These are phyloP conservation scores for Musa acuminata DNA, from an alignment of 176 grass and related monocot species.

Conservation along the genomic window DNA sequence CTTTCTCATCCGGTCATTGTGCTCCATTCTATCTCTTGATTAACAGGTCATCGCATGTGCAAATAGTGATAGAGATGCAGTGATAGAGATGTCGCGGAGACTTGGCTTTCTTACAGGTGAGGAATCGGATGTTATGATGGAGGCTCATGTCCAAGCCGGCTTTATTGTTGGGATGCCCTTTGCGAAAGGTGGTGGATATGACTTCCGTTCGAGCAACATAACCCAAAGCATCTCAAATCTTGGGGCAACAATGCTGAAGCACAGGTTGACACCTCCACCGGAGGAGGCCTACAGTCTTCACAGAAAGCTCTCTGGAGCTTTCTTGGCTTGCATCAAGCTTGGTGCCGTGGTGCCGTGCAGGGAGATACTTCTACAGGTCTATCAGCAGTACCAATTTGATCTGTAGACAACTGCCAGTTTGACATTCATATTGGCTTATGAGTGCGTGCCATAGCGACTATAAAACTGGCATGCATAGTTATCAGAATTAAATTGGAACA, in stretches of 20 bases:
- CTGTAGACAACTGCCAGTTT: no score
- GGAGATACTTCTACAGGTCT: constrained; percentile 57
- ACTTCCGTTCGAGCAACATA: constrained; percentile 73
- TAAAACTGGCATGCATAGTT: no score
- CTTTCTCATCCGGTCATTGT: background rate
- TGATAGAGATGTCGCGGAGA: constrained; percentile 69
- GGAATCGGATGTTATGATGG: constrained; percentile 76
- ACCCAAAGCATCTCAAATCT: constrained; percentile 69
- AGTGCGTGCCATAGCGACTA: no score
- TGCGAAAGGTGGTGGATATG: constrained; percentile 50
- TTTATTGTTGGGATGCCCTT: constrained; percentile 85
- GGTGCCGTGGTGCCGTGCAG: constrained; percentile 80
- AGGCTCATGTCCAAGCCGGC: constrained; percentile 77
- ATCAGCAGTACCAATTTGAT: constrained; percentile 49
- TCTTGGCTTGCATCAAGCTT: constrained; percentile 90
- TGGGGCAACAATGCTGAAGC: constrained; percentile 85
- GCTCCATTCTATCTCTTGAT: background rate
- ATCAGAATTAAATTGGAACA: no score
- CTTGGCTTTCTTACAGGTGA: constrained; percentile 88
- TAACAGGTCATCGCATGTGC: constrained; percentile 79
- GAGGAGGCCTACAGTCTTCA: constrained; percentile 91
- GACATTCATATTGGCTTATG: no score
- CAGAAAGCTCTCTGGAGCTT: constrained; percentile 89
- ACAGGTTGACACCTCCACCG: constrained; percentile 76
- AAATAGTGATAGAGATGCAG: constrained; percentile 54